A percentile compares a stretch with the other conserved stretches of the same genome.
Conservation (phyloP, 1,139 yeast genomes). For the Sugiyamaella pinicola region DNA sequence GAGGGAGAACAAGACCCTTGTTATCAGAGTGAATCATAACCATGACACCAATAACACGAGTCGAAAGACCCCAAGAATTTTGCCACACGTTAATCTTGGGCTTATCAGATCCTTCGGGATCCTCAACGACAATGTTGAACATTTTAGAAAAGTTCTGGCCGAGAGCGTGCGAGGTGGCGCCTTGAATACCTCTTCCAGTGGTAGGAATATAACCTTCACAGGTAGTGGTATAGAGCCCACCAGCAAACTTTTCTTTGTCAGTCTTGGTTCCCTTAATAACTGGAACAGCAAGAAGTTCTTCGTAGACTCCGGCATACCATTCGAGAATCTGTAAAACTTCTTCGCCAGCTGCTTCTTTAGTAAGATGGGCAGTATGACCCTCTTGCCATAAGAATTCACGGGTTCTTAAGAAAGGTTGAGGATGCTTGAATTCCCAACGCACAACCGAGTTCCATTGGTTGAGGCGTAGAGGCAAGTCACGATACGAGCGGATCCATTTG, state of each 20-base stretch:
- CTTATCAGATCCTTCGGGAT: slow-evolving; percentile 75
- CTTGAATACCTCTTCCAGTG: slow-evolving; percentile 99
- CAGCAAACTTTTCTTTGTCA: slow-evolving; percentile 97
- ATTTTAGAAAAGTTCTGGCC: slow-evolving; percentile 98
- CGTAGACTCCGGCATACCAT: slow-evolving; percentile 80
- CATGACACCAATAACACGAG: slow-evolving; percentile 99
- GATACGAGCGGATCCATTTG: slow-evolving; percentile 97
- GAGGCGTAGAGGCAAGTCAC: slow-evolving; percentile 93
- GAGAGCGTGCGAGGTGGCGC: slow-evolving; percentile 96
- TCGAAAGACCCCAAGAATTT: slow-evolving; percentile 99
- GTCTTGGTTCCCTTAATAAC: slow-evolving; percentile 95
- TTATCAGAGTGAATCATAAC: slow-evolving; percentile 98
- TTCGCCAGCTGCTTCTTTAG: slow-evolving; percentile 71
- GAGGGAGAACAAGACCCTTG: slow-evolving; percentile 97
- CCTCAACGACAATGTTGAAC: slow-evolving; percentile 94
- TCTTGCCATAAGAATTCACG: slow-evolving; percentile 99
- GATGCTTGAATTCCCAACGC: slow-evolving; percentile 99
- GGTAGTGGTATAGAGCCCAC: slow-evolving; percentile 94
- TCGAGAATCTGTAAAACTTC: slow-evolving; percentile 89
- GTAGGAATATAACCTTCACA: slow-evolving; percentile 97
- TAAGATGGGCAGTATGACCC: slow-evolving; percentile 97
- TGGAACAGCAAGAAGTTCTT: slow-evolving; percentile 94
- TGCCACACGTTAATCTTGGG: slow-evolving; percentile 90
- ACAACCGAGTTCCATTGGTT: slow-evolving; percentile 99
- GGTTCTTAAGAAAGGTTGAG: slow-evolving; percentile 98